Evolutionary conservation across 2,329 filamentous ascomycete genomes (phyloP), one percentile per base, ranked within the genome.

Genomic region (Diaporthe sp.): DNA sequence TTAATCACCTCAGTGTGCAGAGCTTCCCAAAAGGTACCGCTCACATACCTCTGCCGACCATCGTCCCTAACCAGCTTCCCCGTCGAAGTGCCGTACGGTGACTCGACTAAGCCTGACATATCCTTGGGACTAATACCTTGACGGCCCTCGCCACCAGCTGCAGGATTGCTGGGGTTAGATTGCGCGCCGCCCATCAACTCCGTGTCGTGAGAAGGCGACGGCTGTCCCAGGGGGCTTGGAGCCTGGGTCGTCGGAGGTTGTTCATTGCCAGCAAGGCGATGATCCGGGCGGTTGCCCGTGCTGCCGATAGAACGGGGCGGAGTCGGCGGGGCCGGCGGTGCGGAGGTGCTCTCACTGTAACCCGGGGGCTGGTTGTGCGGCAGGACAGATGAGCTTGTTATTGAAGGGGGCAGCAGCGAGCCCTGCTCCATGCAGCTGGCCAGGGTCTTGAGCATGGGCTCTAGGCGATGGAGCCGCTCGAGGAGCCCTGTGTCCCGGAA

Each of bases 371-470:
- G 42, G 28, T 19, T 38, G 17, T 35, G 17, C 54, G 30, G 54
- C 17, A 35, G 30, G 8, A 22, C 3, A 35, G 57, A 40, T 22
- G 57, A 38, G 15, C 2, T 67, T 9, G 61, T 4, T 22, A 50
- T 5, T 1, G 61, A 67, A 38, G 35, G 35, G 10, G 61, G 61
- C 22, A 22, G 25, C 40, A 67, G 40, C 10, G 61, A n/a, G 47
- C 47, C 40, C 25, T 47, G 61, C 17, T 67, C 61, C 40, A 67
- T 67, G 40, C 40, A 52, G 61, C 47, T 52, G 61, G 47, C 61
- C 7, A 67, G 61, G 15, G 61, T 47, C 61, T 67, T 67, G 61
- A 67, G 47, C 61, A 67, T 67, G 25, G 61, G 61, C 22, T 67
- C 61, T 3, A 67, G 61, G 40, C 61, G 61, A 7, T 52, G 61